These are phyloP conservation scores for Vanrija sp. DNA, from an alignment of 1,284 basidiomycete species.

Conservation along the genomic window DNA sequence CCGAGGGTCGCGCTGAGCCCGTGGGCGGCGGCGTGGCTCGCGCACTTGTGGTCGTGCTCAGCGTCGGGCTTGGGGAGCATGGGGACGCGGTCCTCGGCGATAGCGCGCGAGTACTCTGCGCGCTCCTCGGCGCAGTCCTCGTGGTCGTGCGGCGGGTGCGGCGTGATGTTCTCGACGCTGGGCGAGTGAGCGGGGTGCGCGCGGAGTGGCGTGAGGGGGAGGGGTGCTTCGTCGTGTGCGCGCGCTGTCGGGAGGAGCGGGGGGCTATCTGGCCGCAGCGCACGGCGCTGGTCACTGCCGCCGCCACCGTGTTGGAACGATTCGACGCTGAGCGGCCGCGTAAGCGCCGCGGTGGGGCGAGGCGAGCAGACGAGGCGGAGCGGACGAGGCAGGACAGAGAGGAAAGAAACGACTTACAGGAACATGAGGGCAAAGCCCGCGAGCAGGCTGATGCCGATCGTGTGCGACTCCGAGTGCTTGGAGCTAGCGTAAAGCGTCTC, in stretches of 20 bases:
- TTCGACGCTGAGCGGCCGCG: too few species aligned
- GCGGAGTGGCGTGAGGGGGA: too few species aligned
- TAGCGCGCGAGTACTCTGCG: background rate
- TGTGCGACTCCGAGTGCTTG: conserved; percentile 48
- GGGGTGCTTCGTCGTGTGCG: too few species aligned
- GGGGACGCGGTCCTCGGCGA: background rate
- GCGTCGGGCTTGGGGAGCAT: conserved; percentile 12
- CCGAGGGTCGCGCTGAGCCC: conserved; percentile 73
- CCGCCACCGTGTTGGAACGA: too few species aligned
- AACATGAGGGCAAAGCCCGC: conserved; percentile 82
- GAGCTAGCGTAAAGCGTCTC: conserved; percentile 43
- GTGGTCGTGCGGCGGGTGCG: conserved; percentile 34
- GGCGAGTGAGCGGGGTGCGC: background rate
- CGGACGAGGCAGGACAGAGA: conserved; percentile 44
- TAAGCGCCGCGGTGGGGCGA: too few species aligned
- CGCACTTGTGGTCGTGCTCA: conserved; percentile 5
- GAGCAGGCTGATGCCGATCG: conserved; percentile 69
- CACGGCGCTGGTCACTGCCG: too few species aligned
- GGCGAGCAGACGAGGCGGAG: background rate
- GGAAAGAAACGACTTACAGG: conserved; percentile 52
- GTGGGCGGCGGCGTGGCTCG: conserved; percentile 16
- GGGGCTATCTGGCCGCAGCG: too few species aligned
- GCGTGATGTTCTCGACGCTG: conserved; percentile 45
- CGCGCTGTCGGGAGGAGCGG: too few species aligned
- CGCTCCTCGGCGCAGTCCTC: conserved; percentile 6